Conservation (phyloP, 805 yeast species). For the Yarrowia sp. region DNA sequence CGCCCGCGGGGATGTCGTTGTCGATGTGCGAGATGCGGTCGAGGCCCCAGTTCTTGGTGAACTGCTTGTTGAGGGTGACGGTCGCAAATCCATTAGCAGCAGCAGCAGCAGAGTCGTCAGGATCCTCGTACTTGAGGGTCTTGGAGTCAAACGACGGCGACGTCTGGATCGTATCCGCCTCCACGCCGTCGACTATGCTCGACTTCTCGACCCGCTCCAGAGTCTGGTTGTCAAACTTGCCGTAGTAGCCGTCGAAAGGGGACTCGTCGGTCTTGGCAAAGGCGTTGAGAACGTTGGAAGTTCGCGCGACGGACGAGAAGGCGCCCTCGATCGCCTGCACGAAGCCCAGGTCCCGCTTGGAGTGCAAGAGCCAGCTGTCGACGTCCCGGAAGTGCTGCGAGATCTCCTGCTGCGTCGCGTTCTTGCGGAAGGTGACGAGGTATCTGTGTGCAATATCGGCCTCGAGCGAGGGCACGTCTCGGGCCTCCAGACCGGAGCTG, state of each 20-base stretch:
- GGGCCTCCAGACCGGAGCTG: not conserved
- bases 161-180: not conserved
- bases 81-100: not conserved
- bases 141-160: not conserved
- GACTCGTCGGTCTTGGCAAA: not conserved
- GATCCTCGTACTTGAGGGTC: not conserved
- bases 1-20: not conserved
- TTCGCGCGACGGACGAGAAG: not conserved
- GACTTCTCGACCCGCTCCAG: not conserved
- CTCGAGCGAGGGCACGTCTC: not conserved
- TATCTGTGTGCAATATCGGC: not conserved
- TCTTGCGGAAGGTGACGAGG: not conserved
- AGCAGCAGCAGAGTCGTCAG: not conserved
- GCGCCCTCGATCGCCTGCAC: conserved; percentile 2
- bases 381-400: not conserved
- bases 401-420: conserved; percentile 19
- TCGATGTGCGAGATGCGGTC: conserved; percentile 63
- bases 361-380: not conserved
- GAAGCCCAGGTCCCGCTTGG: not conserved
- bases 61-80: conserved; percentile 30
- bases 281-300: not conserved
- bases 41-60: conserved; percentile 93
- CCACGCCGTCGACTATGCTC: not conserved
- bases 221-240: not conserved
- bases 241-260: conserved; percentile 16